Conservation (phyloP, 768 basidiomycete species). For the Serendipita sp. region DNA sequence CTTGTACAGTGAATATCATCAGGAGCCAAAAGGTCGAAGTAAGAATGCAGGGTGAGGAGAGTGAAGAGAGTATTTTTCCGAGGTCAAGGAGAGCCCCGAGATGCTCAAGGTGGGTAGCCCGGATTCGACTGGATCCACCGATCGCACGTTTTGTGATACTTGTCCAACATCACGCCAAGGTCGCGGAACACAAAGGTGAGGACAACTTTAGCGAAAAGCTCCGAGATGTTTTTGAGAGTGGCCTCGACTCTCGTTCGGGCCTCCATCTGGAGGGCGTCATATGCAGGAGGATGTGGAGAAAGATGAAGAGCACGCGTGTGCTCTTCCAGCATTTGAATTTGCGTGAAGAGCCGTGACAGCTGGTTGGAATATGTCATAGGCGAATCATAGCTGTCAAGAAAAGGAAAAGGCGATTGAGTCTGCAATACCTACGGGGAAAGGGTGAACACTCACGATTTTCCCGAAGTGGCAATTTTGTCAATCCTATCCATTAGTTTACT, state of each 20-base stretch:
- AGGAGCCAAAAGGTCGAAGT: no score
- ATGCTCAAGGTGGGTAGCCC: background rate
- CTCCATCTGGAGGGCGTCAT: conserved; percentile 51
- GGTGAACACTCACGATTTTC: conserved; percentile 53
- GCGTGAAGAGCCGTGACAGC: conserved; percentile 52
- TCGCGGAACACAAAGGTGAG: conserved; percentile 72
- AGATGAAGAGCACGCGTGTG: conserved; percentile 59
- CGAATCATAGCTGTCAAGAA: conserved; percentile 54
- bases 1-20: no score
- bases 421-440: background rate
- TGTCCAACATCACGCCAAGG: conserved; percentile 17
- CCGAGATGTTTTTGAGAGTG: conserved; percentile 66
- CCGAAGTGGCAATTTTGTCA: conserved; percentile 63
- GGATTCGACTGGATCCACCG: conserved; percentile 8
- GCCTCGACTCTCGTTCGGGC: conserved; percentile 48
- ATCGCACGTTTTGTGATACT: conserved; percentile 14
- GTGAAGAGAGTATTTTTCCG: background rate
- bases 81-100: background rate
- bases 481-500: conserved; percentile 68
- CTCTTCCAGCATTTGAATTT: conserved; percentile 71
- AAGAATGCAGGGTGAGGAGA: background rate
- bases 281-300: conserved; percentile 52
- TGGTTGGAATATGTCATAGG: conserved; percentile 70
- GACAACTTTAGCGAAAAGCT: conserved; percentile 81
- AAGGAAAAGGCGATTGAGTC: background rate